Evolutionary conservation across 805 yeast species (phyloP).

Genomic region (Grigorovia jiainica): DNA sequence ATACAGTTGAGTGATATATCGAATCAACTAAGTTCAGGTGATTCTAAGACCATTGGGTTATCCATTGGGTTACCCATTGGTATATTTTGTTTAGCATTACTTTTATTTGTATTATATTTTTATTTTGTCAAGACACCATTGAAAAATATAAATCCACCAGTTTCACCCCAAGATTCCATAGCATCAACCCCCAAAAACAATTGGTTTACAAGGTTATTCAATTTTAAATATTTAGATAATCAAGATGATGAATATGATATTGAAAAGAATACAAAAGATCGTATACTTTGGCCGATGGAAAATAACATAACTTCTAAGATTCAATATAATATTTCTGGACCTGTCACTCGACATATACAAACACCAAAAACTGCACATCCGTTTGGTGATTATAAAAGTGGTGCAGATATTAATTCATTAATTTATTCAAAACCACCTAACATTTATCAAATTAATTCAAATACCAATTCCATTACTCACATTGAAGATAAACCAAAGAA

Average conservation of each 20-base stretch:
- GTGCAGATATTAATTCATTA: slow-evolving; percentile 13
- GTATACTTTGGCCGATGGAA: slow-evolving; percentile 9
- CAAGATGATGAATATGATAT: neutral
- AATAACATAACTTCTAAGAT: slow-evolving; percentile 12
- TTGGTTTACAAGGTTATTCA: slow-evolving; percentile 6
- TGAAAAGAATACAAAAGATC: slow-evolving; percentile 3
- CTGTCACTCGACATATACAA: slow-evolving; percentile 8
- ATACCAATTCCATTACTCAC: slow-evolving; percentile 7
- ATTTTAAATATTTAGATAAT: neutral
- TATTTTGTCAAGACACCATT: slow-evolving; percentile 8
- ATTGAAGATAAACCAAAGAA: neutral
- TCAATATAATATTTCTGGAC: slow-evolving; percentile 14
- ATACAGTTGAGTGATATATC: no score
- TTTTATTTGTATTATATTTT: slow-evolving; percentile 13
- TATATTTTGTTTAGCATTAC: slow-evolving; percentile 16
- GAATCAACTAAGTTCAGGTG: slow-evolving; percentile 1
- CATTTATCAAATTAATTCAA: slow-evolving; percentile 16
- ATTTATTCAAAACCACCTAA: slow-evolving; percentile 23
- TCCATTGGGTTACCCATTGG: slow-evolving; percentile 27
- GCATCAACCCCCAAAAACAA: neutral
- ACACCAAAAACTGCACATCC: slow-evolving; percentile 14
- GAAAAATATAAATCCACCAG: neutral
- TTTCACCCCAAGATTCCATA: slow-evolving; percentile 4
- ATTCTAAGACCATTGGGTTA: slow-evolving; percentile 15
- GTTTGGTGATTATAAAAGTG: neutral